Conservation (phyloP, 495 filamentous ascomycete species). For the Hypoxylon intermedium region DNA sequence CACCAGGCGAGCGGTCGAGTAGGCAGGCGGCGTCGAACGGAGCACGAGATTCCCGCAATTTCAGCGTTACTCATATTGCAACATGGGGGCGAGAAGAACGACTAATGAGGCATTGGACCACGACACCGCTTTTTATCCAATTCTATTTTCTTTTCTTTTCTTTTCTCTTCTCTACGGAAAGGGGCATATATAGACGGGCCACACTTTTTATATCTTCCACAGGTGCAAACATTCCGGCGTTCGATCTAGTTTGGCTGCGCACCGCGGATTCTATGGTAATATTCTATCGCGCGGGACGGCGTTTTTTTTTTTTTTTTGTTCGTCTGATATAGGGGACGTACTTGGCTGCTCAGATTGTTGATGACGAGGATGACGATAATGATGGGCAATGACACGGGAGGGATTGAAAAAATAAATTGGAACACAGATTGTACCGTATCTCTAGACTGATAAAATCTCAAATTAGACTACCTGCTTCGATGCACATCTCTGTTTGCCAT, state of each 20-base stretch:
- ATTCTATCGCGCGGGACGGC: background rate
- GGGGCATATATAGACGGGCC: background rate
- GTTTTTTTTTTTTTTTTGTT: too few species aligned
- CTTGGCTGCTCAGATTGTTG: background rate
- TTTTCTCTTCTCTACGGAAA: background rate
- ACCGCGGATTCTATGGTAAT: background rate
- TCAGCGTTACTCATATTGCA: conserved; percentile 3
- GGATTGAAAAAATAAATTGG: background rate
- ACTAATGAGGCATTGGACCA: conserved; percentile 16
- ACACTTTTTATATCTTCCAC: background rate
- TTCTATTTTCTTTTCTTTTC: background rate
- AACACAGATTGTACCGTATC: conserved; percentile 33
- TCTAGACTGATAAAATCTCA: conserved; percentile 22
- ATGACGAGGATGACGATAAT: conserved; percentile 1
- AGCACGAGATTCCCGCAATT: conserved; percentile 18
- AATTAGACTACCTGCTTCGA: conserved; percentile 15
- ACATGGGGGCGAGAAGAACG: background rate
- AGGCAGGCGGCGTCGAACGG: conserved; percentile 24
- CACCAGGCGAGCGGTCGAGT: conserved; percentile 17
- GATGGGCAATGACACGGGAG: background rate
- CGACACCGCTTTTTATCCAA: conserved; percentile 16
- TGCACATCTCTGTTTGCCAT: background rate
- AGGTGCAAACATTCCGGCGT: background rate
- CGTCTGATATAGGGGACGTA: background rate
- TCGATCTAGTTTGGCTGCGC: background rate